A percentile compares a stretch with the other conserved stretches of the same genome.
Evolutionary conservation across 1,284 basidiomycete genomes (phyloP).

Genomic region (Caloboletus inedulis): DNA sequence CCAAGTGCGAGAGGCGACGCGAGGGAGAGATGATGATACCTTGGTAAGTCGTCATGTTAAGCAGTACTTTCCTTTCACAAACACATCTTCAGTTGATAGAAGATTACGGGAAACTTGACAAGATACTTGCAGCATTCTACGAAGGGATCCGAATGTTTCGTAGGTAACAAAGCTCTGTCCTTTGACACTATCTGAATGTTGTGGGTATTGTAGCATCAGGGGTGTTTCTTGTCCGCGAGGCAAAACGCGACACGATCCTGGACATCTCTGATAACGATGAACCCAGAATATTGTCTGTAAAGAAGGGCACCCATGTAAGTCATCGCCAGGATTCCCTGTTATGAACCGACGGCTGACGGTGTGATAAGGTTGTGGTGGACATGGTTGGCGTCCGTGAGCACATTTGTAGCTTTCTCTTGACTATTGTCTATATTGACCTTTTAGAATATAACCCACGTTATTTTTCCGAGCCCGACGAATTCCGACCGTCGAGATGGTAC

Average conservation of each 20-base stretch:
- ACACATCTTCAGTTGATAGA: constrained; percentile 37
- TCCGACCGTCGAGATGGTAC: constrained; percentile 42
- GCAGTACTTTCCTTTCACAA: not conserved
- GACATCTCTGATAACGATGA: constrained; percentile 17
- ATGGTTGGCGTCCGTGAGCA: constrained; percentile 51
- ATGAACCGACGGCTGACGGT: constrained; percentile 3
- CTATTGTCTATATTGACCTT: not conserved
- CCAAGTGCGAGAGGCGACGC: constrained; percentile 39
- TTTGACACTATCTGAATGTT: constrained; percentile 1
- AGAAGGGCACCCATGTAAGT: constrained; percentile 32
- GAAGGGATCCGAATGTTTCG: constrained; percentile 47
- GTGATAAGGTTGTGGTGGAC: constrained; percentile 40
- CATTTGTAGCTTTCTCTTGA: not conserved
- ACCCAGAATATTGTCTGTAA: constrained; percentile 22
- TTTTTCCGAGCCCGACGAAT: constrained; percentile 40
- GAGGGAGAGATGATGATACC: constrained; percentile 40
- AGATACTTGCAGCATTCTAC: constrained; percentile 44
- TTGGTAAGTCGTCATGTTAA: constrained; percentile 33
- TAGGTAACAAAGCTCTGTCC: constrained; percentile 28
- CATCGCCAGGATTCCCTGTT: too few species aligned
- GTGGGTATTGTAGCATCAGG: constrained; percentile 18
- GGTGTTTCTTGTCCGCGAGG: constrained; percentile 22
- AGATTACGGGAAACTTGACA: constrained; percentile 44
- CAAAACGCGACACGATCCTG: constrained; percentile 19
- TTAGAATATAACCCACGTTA: constrained; percentile 38